These are phyloP conservation scores for Dactylellina haptotyla DNA, from an alignment of 2,329 filamentous ascomycete genomes.

Conservation along the genomic window DNA sequence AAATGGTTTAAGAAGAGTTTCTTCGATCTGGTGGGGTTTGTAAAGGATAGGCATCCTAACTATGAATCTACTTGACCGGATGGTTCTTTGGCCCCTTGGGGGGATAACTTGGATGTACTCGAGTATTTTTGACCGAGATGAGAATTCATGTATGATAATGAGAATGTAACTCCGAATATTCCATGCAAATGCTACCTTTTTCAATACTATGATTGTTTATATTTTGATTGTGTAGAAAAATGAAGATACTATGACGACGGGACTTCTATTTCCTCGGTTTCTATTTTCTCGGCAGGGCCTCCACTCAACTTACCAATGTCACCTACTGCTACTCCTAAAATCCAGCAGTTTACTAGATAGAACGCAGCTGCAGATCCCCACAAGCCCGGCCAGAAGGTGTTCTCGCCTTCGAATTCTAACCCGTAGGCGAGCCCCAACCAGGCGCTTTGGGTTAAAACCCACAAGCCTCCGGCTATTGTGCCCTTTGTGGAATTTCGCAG, in stretches of 20 bases:
- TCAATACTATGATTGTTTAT: not conserved
- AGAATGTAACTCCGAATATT: not conserved
- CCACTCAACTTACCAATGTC: slow-evolving; percentile 20
- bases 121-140: not conserved
- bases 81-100: not conserved
- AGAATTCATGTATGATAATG: not conserved
- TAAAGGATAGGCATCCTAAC: slow-evolving; percentile 32
- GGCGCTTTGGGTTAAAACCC: slow-evolving; percentile 78
- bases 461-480: slow-evolving; percentile 72
- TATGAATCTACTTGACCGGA: slow-evolving; percentile 14
- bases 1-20: slow-evolving; percentile 37
- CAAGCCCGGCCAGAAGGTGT: slow-evolving; percentile 85
- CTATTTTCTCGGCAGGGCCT: not conserved
- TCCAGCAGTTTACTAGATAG: slow-evolving; percentile 75
- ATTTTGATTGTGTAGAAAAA: not conserved
- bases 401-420: slow-evolving; percentile 81
- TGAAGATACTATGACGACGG: not conserved
- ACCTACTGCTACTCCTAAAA: slow-evolving; percentile 26
- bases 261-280: not conserved
- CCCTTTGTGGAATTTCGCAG: slow-evolving; percentile 72
- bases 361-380: slow-evolving; percentile 80
- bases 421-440: slow-evolving; percentile 81
- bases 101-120: not conserved
- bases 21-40: slow-evolving; percentile 31
- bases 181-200: too few species aligned